phyloP scores from a whole-genome alignment of 164 flowering plant species.

The Annona squamosa region DNA sequence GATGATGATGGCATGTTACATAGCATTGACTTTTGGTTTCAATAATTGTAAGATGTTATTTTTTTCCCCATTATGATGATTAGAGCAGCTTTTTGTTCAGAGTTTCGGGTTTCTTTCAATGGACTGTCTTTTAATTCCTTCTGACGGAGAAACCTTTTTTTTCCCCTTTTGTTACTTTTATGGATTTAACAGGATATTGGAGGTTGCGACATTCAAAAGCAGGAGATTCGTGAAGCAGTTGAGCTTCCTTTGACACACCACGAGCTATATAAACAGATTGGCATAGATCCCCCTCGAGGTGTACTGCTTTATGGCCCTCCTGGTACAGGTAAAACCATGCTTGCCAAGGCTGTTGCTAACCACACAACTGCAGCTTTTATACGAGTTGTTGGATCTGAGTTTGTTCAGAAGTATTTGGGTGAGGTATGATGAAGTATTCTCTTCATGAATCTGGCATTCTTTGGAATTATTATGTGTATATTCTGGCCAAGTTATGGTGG shows the following conservation, averaged over 20 bases:
- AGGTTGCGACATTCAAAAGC: constrained; percentile 97
- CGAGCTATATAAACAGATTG: constrained; percentile 91
- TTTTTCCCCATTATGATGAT: background rate
- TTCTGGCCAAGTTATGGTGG: background rate
- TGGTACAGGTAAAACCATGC: constrained; percentile 97
- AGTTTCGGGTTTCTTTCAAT: background rate
- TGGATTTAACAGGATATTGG: constrained; percentile 70
- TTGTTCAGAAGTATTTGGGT: constrained; percentile 96
- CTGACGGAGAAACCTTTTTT: background rate
- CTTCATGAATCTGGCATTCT: background rate
- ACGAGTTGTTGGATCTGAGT: constrained; percentile 95
- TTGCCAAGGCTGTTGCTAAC: constrained; percentile 97
- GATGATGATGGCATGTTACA: too few relatives aligned
- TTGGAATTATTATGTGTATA: too few relatives aligned
- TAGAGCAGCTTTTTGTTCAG: background rate
- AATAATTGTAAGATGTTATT: background rate
- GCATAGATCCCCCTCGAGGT: constrained; percentile 96
- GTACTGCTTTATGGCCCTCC: constrained; percentile 97
- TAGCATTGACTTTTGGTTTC: too few relatives aligned
- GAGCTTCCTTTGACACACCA: constrained; percentile 95
- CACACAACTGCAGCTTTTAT: constrained; percentile 93
- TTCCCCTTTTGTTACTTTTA: background rate
- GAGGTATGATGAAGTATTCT: constrained; percentile 47
- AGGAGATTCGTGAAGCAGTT: constrained; percentile 96
- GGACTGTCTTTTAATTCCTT: background rate